Percentiles rank a stretch among this genome's conserved stretches.
These are phyloP conservation scores for Fusarium chaquense DNA, from an alignment of 2,329 filamentous ascomycete species.

Conservation along the genomic window DNA sequence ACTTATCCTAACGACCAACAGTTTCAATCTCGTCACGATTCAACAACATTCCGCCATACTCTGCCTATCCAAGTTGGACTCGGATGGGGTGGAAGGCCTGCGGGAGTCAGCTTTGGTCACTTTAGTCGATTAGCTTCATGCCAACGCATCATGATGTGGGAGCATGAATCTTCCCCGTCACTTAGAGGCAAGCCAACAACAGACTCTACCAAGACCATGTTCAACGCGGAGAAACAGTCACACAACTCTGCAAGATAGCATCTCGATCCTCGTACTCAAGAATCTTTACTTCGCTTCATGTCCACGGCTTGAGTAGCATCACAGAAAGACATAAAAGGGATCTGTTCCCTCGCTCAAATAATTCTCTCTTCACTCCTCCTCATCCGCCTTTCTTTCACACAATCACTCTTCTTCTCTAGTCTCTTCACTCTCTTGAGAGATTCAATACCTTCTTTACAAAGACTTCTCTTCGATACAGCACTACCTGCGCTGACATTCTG, in stretches of 20 bases:
- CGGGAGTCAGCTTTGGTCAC: too few relatives aligned
- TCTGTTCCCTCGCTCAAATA: neutral
- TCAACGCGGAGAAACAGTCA: too few relatives aligned
- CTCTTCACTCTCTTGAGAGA: slow-evolving; percentile 7
- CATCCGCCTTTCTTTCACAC: neutral
- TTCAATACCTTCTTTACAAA: neutral
- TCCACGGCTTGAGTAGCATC: neutral
- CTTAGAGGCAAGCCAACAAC: neutral
- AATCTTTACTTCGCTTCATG: too few relatives aligned
- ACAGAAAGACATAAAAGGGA: neutral
- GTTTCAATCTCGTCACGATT: neutral
- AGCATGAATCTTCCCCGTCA: too few relatives aligned
- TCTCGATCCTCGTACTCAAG: neutral
- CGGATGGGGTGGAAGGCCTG: too few relatives aligned
- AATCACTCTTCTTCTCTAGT: neutral
- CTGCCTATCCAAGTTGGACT: neutral
- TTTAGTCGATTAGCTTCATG: neutral
- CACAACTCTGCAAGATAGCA: neutral
- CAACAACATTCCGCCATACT: neutral
- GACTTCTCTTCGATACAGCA: neutral
- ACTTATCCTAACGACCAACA: neutral
- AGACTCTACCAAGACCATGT: too few relatives aligned
- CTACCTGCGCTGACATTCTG: neutral
- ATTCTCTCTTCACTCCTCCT: neutral
- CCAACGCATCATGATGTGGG: neutral